Percentiles rank a stretch among this genome's conserved stretches.
Conservation (phyloP, 805 yeast species). For the Suhomyces xylopsoci region DNA sequence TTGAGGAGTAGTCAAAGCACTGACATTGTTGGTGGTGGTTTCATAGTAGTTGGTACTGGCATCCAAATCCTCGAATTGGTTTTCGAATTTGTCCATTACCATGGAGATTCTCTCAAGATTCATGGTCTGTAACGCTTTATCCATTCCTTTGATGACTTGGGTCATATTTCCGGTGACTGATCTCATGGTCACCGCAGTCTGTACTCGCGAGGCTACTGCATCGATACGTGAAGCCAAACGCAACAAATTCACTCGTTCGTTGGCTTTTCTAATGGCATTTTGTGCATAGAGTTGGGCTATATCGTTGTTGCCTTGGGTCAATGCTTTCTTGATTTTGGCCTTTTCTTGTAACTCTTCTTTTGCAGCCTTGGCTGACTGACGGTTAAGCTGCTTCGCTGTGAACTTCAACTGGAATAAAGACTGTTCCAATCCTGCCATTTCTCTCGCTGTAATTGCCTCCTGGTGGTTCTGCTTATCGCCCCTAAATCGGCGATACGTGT, state of each 20-base stretch:
- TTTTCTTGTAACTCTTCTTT: slow-evolving; percentile 88
- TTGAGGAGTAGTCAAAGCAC: slow-evolving; percentile 87
- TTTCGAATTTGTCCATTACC: slow-evolving; percentile 96
- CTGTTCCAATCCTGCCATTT: slow-evolving; percentile 29
- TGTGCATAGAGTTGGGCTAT: slow-evolving; percentile 94
- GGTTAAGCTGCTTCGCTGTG: slow-evolving; percentile 87
- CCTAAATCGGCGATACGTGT: neutral
- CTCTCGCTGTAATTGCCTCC: neutral
- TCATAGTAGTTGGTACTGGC: slow-evolving; percentile 93
- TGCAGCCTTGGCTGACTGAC: slow-evolving; percentile 87
- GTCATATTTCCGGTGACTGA: slow-evolving; percentile 93
- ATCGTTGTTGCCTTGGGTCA: slow-evolving; percentile 81
- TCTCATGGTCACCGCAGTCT: slow-evolving; percentile 97
- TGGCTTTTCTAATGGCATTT: slow-evolving; percentile 88
- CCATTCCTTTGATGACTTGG: slow-evolving; percentile 92
- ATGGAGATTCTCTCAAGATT: slow-evolving; percentile 87
- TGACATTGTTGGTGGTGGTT: slow-evolving; percentile 80
- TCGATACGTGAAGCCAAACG: slow-evolving; percentile 87
- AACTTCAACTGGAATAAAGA: slow-evolving; percentile 44
- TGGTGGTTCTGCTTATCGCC: slow-evolving; percentile 3
- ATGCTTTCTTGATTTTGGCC: slow-evolving; percentile 84
- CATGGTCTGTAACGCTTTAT: slow-evolving; percentile 92
- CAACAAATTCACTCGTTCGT: slow-evolving; percentile 78
- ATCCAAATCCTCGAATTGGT: slow-evolving; percentile 93
- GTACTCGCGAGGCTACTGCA: slow-evolving; percentile 93